Conservation (phyloP, 1,139 yeast species). For the Sugiyamaella castrensis region DNA sequence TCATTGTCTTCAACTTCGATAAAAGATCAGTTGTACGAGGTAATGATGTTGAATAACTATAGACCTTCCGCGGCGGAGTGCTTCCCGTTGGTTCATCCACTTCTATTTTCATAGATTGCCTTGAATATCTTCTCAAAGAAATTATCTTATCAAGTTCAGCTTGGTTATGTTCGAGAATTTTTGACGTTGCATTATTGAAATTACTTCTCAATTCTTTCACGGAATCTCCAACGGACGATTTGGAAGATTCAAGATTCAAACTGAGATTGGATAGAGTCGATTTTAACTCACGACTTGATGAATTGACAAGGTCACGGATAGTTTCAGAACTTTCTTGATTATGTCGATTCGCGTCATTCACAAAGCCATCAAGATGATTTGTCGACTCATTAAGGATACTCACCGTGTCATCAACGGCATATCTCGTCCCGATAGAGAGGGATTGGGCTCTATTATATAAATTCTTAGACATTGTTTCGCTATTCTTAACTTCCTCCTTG, state of each 20-base stretch:
- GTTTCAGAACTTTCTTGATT: too few relatives aligned
- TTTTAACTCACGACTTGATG: too few relatives aligned
- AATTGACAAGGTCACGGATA: too few relatives aligned
- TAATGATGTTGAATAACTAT: background rate
- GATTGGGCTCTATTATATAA: too few relatives aligned
- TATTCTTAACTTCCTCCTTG: too few relatives aligned
- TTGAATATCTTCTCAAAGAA: background rate
- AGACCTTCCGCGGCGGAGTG: slow-evolving; percentile 5
- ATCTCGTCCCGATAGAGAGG: too few relatives aligned
- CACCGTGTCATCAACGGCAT: too few relatives aligned
- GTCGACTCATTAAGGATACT: too few relatives aligned
- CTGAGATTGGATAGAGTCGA: background rate
- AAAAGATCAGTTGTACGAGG: slow-evolving; percentile 1
- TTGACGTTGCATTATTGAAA: background rate
- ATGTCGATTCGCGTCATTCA: too few relatives aligned
- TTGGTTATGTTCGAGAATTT: slow-evolving; percentile 1
- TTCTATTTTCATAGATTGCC: background rate
- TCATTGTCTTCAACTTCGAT: background rate
- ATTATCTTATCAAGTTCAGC: background rate
- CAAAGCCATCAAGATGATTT: too few relatives aligned
- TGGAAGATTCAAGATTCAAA: background rate
- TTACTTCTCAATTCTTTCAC: slow-evolving; percentile 1
- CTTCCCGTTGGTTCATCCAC: background rate
- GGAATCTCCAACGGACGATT: slow-evolving; percentile 3
- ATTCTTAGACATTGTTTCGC: too few relatives aligned